phyloP scores from a whole-genome alignment of 2,329 filamentous ascomycete species.

The Verticillium albo-atrum region DNA sequence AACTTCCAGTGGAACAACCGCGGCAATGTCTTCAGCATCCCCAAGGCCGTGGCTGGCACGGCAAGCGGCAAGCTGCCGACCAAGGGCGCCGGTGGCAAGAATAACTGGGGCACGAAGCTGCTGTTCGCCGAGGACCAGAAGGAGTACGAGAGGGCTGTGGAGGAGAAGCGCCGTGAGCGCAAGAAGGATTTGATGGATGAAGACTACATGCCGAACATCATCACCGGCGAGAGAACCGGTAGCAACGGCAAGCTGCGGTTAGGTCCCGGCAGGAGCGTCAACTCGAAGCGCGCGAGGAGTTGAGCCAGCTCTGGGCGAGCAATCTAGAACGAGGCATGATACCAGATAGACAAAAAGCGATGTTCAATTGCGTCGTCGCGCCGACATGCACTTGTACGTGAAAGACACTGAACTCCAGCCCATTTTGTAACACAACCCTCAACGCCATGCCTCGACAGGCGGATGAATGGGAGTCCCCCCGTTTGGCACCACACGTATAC shows the following conservation, averaged over 20 bases:
- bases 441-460: neutral
- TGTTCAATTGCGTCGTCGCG: neutral
- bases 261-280: constrained; percentile 82
- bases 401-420: neutral
- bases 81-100: constrained; percentile 69
- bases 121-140: constrained; percentile 95
- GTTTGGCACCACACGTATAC: too few relatives aligned
- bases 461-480: neutral
- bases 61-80: constrained; percentile 69
- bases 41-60: constrained; percentile 80
- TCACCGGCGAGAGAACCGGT: constrained; percentile 71
- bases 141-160: constrained; percentile 68
- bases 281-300: constrained; percentile 38
- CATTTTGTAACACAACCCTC: neutral
- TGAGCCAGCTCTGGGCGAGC: neutral
- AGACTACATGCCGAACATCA: constrained; percentile 80
- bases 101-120: constrained; percentile 79
- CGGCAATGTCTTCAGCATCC: constrained; percentile 88
- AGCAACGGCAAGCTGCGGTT: constrained; percentile 67
- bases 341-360: constrained; percentile 9
- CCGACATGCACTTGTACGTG: neutral
- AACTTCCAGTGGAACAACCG: constrained; percentile 96
- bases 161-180: constrained; percentile 60
- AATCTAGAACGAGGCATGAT: constrained; percentile 6
- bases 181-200: constrained; percentile 90